These are phyloP conservation scores for Suillus clintonianus DNA, from an alignment of 768 basidiomycete species.

Conservation along the genomic window DNA sequence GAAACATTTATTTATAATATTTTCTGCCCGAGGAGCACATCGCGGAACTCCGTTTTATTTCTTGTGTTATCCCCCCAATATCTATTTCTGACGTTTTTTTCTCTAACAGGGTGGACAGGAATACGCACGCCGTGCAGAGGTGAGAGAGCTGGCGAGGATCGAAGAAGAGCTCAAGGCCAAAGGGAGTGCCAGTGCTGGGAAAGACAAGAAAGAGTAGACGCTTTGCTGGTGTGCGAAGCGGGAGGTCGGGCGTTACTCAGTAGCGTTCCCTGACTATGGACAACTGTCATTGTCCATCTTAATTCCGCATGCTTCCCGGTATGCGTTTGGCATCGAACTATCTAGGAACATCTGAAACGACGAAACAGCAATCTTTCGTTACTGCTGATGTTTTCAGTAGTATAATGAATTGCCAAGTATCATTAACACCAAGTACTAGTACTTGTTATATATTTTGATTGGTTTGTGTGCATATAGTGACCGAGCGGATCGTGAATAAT, in stretches of 20 bases:
- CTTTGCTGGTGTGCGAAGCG: neutral
- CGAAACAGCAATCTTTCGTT: neutral
- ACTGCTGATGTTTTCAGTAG: neutral
- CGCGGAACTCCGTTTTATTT: neutral
- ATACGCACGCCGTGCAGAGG: conserved; percentile 70
- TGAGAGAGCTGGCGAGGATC: conserved; percentile 38
- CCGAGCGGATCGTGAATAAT: neutral
- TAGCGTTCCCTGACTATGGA: neutral
- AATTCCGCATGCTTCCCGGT: neutral
- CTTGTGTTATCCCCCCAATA: conserved; percentile 9
- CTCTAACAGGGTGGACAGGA: conserved; percentile 77
- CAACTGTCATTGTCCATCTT: neutral
- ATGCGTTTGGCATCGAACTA: neutral
- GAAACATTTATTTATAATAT: neutral
- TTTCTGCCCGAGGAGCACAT: neutral
- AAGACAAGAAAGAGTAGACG: conserved; percentile 32
- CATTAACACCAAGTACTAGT: neutral
- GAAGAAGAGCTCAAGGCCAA: conserved; percentile 36
- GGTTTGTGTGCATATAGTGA: neutral
- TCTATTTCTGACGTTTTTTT: conserved; percentile 10
- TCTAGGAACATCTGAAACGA: neutral
- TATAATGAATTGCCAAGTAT: neutral
- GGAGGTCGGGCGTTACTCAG: neutral
- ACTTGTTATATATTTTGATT: neutral
- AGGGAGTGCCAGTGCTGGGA: conserved; percentile 17